Evolutionary conservation across 1,284 basidiomycete genomes (phyloP), one percentile per base, ranked within the genome.

Genomic region (Ustilago lituana): DNA sequence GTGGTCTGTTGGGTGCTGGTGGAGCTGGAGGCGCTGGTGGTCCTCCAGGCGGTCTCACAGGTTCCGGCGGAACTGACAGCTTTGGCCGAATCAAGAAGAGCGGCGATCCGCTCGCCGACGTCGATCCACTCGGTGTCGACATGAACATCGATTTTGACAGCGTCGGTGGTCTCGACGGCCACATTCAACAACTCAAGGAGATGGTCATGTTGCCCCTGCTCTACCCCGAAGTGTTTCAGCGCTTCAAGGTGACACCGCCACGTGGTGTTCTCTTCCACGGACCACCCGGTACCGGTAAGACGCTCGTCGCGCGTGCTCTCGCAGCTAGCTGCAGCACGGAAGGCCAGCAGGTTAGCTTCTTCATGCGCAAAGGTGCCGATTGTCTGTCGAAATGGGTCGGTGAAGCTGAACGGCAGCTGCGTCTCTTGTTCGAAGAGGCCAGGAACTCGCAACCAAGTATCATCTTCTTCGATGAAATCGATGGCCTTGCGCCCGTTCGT

Each of bases 301-400:
- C 80, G 35, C 71, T 82, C 24, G 77, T 82, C 4, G 96, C 96
- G 0, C 87, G 96, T 61, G 96, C 96, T 0, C 86, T 99, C 4
- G 95, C 96, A 0, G 92, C 95, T 0, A 96, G 92, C 68, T 95
- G 93, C 83, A 90, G 92, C 44, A 89, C 89, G 1, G 89, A 92
- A 44, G 94, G 93, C 27, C 91, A 91, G 74, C 89, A 91, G 74
- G 95, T 98, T 35, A 91, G 92, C 2, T 99, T 99, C 86, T 98
- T 97, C 86, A 98, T 99, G 96, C 91, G 96, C 46, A 99, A 99
- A 84, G 96, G 96, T 35, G 96, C 96, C 20, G 96, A 99, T 83
- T 94, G 92, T 73, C 86, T 98, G 23, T 96, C 93, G 7, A 98
- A 98, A 84, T 99, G 96, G 96, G 95, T 99, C 11, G 96, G 96